A percentile compares a stretch with the other conserved stretches of the same genome.
Evolutionary conservation across 1,139 yeast species (phyloP).

Genomic region (Geotrichum cucujoidarum): DNA sequence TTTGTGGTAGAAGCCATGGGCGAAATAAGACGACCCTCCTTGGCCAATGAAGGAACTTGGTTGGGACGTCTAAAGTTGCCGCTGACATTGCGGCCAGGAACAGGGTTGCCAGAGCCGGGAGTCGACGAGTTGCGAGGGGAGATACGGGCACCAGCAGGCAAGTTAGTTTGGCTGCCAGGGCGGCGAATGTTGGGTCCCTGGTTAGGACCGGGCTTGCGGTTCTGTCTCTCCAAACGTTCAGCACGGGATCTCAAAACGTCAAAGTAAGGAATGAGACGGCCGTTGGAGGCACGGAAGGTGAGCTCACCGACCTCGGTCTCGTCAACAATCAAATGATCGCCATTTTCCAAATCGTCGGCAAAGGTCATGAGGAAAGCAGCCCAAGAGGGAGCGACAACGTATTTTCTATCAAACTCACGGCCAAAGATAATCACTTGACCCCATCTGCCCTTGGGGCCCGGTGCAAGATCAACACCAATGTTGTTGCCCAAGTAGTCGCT

Average conservation of each 20-base stretch:
- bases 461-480: conserved; percentile 82
- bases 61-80: conserved; percentile 10
- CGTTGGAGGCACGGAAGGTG: conserved; percentile 53
- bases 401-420: conserved; percentile 81
- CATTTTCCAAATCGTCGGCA: conserved; percentile 78
- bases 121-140: conserved; percentile 7
- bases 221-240: conserved; percentile 30
- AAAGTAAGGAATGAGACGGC: conserved; percentile 49
- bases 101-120: background rate
- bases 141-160: conserved; percentile 2
- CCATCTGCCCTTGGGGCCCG: conserved; percentile 65
- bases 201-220: conserved; percentile 12
- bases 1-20: conserved; percentile 17
- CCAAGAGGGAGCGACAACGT: conserved; percentile 73
- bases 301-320: conserved; percentile 63
- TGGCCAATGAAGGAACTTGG: conserved; percentile 2
- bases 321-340: conserved; percentile 63
- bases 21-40: conserved; percentile 18
- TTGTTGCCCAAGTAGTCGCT: conserved; percentile 89
- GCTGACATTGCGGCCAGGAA: conserved; percentile 18
- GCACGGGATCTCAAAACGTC: conserved; percentile 53
- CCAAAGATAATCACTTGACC: conserved; percentile 90
- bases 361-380: conserved; percentile 75
- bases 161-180: conserved; percentile 7
- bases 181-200: conserved; percentile 3